Evolutionary conservation across 192 early-diverging fungal species (phyloP).

Genomic region (Geosiphon pyriformis): DNA sequence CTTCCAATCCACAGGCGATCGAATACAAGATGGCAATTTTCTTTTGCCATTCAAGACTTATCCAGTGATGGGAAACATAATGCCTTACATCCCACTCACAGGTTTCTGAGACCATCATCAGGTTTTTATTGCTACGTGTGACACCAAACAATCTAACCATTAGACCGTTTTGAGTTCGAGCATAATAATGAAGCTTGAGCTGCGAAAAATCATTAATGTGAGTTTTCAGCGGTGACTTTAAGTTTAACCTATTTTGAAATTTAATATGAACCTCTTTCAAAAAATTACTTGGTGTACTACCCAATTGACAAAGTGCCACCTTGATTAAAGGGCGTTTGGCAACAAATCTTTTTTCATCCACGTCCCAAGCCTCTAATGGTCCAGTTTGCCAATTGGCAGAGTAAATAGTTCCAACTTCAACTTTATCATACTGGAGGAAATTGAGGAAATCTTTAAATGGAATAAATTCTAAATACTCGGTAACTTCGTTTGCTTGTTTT

Average conservation of each 20-base stretch:
- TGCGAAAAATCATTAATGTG: not conserved
- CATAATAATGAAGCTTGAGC: slow-evolving; percentile 5
- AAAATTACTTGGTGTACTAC: not conserved
- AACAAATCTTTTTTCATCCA: not conserved
- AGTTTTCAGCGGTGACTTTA: too few relatives aligned
- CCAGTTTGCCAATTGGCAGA: slow-evolving; percentile 12
- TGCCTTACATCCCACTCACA: slow-evolving; percentile 17
- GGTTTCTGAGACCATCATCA: slow-evolving; percentile 13
- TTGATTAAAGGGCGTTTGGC: slow-evolving; percentile 1
- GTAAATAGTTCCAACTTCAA: not conserved
- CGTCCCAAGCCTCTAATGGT: slow-evolving; percentile 2
- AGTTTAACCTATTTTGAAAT: too few relatives aligned
- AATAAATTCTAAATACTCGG: slow-evolving; percentile 16
- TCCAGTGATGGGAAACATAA: slow-evolving; percentile 13
- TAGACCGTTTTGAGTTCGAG: slow-evolving; percentile 1
- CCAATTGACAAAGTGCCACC: slow-evolving; percentile 1
- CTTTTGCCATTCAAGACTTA: not conserved
- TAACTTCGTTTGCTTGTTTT: slow-evolving; percentile 2
- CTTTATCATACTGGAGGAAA: not conserved
- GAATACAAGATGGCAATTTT: slow-evolving; percentile 9
- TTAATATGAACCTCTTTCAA: slow-evolving; percentile 17
- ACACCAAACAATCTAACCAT: slow-evolving; percentile 18
- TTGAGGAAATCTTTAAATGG: slow-evolving; percentile 5
- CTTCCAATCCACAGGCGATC: slow-evolving; percentile 5
- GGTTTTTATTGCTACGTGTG: not conserved